These are phyloP conservation scores for Blastobotrys indianensis DNA, from an alignment of 1,139 yeast species.

Conservation along the genomic window DNA sequence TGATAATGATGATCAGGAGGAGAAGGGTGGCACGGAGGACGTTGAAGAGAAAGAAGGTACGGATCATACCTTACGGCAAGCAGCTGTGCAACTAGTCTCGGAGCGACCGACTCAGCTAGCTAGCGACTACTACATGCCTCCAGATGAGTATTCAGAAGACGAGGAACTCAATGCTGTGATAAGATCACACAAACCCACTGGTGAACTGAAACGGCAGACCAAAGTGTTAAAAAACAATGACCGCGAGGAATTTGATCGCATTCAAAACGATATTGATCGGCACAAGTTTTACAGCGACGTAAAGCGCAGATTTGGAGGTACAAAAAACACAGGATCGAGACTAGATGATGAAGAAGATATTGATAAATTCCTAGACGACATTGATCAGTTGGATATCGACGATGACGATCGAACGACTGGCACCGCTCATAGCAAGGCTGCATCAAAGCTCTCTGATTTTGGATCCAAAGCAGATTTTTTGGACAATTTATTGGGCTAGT, in stretches of 20 bases:
- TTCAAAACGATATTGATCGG: constrained; percentile 21
- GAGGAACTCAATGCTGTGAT: constrained; percentile 6
- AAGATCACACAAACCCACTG: not conserved
- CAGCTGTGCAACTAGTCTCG: constrained; percentile 7
- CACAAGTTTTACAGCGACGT: constrained; percentile 20
- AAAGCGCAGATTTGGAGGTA: constrained; percentile 21
- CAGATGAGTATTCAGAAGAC: constrained; percentile 7
- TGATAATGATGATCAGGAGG: constrained; percentile 4
- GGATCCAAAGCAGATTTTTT: not conserved
- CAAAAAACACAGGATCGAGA: constrained; percentile 1
- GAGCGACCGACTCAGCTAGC: not conserved
- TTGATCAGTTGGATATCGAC: constrained; percentile 13
- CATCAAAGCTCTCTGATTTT: not conserved
- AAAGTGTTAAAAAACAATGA: constrained; percentile 14
- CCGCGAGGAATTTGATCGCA: constrained; percentile 18
- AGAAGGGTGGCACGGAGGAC: constrained; percentile 1
- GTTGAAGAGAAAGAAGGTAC: constrained; percentile 2
- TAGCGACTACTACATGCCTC: constrained; percentile 7
- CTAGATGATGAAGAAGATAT: constrained; percentile 26
- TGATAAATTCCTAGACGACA: constrained; percentile 27
- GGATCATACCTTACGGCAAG: constrained; percentile 9
- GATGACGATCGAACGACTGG: not conserved
- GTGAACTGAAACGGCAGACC: constrained; percentile 1
- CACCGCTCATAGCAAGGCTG: not conserved
- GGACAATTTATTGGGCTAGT: constrained; percentile 3